phyloP scores from a whole-genome alignment of 1,139 yeast species.

The Diutina ranongensis region DNA sequence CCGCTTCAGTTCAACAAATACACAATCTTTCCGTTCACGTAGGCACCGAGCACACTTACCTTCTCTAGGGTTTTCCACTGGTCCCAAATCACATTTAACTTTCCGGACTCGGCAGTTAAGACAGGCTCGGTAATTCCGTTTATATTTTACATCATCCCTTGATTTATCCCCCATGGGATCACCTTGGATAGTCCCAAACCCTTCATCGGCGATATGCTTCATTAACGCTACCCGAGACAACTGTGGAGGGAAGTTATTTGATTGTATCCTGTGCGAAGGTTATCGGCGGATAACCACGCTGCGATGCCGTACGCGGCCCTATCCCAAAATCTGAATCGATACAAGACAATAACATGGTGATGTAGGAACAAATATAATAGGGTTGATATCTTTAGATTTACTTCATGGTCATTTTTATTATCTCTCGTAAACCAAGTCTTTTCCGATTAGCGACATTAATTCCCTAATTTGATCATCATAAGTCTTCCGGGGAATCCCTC shows the following conservation, averaged over 20 bases:
- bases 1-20: constrained; percentile 4
- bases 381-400: too few relatives aligned
- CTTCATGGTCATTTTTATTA: too few relatives aligned
- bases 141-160: constrained; percentile 16
- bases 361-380: too few relatives aligned
- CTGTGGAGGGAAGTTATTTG: background rate
- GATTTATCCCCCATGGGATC: background rate
- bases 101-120: constrained; percentile 73
- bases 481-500: too few relatives aligned
- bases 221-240: too few relatives aligned
- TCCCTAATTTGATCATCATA: too few relatives aligned
- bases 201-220: background rate
- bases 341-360: too few relatives aligned
- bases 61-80: constrained; percentile 56
- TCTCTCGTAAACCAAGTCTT: too few relatives aligned
- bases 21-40: constrained; percentile 34
- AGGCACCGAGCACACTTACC: constrained; percentile 75
- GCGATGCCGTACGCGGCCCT: background rate
- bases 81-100: constrained; percentile 77
- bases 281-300: background rate
- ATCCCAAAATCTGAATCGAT: too few relatives aligned
- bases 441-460: too few relatives aligned
- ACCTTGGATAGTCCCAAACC: background rate
- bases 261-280: background rate
- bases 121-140: constrained; percentile 73